phyloP scores from a whole-genome alignment of 116 monocot genomes.

The Dioscorea cayenensis region DNA sequence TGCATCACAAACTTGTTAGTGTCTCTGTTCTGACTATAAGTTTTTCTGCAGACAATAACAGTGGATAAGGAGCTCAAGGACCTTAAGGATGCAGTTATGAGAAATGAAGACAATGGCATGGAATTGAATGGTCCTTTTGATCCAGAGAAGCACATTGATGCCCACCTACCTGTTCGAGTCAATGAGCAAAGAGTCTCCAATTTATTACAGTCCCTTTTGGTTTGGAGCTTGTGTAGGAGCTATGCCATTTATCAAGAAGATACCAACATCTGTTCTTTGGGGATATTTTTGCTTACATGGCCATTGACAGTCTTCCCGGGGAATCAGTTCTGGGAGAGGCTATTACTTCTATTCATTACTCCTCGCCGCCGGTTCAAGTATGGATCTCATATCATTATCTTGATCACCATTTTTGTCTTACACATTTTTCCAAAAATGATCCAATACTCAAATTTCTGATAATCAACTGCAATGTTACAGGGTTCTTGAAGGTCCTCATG shows the following conservation, averaged over 20 bases:
- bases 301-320: slow-evolving; percentile 91
- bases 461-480: slow-evolving; percentile 18
- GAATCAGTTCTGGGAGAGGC: slow-evolving; percentile 94
- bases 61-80: slow-evolving; percentile 53
- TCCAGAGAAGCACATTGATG: slow-evolving; percentile 90
- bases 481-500: slow-evolving; percentile 78
- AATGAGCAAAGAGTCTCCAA: slow-evolving; percentile 92
- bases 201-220: slow-evolving; percentile 71
- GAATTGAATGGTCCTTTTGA: slow-evolving; percentile 37
- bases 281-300: slow-evolving; percentile 99
- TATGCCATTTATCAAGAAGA: slow-evolving; percentile 86
- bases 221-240: slow-evolving; percentile 67
- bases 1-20: not conserved
- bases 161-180: slow-evolving; percentile 81
- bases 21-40: not conserved
- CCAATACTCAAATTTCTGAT: not conserved
- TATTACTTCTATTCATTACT: slow-evolving; percentile 66
- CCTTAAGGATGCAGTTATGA: slow-evolving; percentile 77
- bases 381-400: slow-evolving; percentile 7
- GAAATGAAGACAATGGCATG: slow-evolving; percentile 9
- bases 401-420: no score
- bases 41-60: slow-evolving; percentile 27
- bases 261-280: slow-evolving; percentile 92
- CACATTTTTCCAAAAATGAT: no score
- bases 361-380: slow-evolving; percentile 86